These are phyloP conservation scores for Lactifluus piperatus DNA, from an alignment of 768 basidiomycete species.

Conservation along the genomic window DNA sequence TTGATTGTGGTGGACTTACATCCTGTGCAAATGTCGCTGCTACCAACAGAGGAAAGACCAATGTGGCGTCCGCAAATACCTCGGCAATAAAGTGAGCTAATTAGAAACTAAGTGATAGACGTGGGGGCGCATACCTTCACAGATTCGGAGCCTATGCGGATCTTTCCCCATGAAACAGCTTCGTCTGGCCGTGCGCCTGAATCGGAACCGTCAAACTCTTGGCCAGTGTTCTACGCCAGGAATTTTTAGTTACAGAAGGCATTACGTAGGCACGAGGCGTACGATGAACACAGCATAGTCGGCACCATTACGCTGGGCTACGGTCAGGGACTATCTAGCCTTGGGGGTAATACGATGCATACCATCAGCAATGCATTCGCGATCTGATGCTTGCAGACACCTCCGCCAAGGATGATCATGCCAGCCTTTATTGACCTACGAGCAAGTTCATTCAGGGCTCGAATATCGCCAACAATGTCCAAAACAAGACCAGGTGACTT, in stretches of 20 bases:
- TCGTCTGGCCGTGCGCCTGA: constrained; percentile 96
- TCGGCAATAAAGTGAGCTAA: constrained; percentile 14
- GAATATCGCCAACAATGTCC: constrained; percentile 94
- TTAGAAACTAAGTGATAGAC: too few relatives aligned
- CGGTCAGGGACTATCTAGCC: constrained; percentile 11
- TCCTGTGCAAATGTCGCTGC: constrained; percentile 84
- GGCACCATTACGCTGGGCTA: constrained; percentile 82
- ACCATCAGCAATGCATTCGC: constrained; percentile 99
- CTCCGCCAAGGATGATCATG: constrained; percentile 97
- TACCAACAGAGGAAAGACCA: constrained; percentile 92
- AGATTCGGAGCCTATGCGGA: constrained; percentile 73
- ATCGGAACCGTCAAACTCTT: constrained; percentile 98
- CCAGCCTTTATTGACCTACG: constrained; percentile 88
- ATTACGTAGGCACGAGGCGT: constrained; percentile 24
- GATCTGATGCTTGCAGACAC: constrained; percentile 98
- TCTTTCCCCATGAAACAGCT: constrained; percentile 98
- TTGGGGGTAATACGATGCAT: constrained; percentile 23
- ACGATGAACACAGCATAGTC: constrained; percentile 96
- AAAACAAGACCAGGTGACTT: constrained; percentile 72
- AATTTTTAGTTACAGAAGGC: not conserved
- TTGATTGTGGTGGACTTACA: not conserved
- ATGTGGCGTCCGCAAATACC: constrained; percentile 93
- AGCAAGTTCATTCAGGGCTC: constrained; percentile 81
- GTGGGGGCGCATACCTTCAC: constrained; percentile 52
- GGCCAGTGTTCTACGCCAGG: constrained; percentile 76